Conservation (phyloP, 75 land plant species). For the Cryptomeria japonica region DNA sequence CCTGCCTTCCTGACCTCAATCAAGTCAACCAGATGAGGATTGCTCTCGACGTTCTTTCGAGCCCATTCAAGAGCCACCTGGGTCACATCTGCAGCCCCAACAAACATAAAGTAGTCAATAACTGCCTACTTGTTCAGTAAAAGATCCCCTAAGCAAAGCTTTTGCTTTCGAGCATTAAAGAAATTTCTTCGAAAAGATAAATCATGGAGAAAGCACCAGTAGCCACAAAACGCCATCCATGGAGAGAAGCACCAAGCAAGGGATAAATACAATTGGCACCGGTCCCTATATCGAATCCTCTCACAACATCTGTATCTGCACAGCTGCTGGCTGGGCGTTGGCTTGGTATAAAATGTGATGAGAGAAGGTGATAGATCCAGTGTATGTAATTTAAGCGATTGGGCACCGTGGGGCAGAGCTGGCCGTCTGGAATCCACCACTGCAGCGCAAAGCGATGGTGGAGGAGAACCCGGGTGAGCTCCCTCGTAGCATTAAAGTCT, state of each 20-base stretch:
- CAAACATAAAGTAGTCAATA: background rate
- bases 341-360: slow-evolving; percentile 47
- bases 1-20: slow-evolving; percentile 71
- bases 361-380: slow-evolving; percentile 87
- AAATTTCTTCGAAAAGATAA: background rate
- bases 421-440: slow-evolving; percentile 99
- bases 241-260: slow-evolving; percentile 83
- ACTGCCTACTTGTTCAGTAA: background rate
- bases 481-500: slow-evolving; percentile 90
- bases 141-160: background rate
- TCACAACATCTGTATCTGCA: slow-evolving; percentile 25
- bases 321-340: background rate
- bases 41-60: slow-evolving; percentile 56
- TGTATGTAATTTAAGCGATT: slow-evolving; percentile 92
- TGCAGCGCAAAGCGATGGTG: slow-evolving; percentile 71
- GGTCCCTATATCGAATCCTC: slow-evolving; percentile 92
- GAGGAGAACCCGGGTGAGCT: slow-evolving; percentile 85
- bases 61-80: slow-evolving; percentile 88
- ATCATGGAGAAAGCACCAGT: slow-evolving; percentile 48
- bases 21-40: slow-evolving; percentile 63
- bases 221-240: slow-evolving; percentile 89
- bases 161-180: background rate
- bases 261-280: slow-evolving; percentile 99
- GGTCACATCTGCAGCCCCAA: slow-evolving; percentile 63
- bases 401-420: slow-evolving; percentile 94